A percentile compares a stretch with the other conserved stretches of the same genome.
Conservation (phyloP, 2,329 filamentous ascomycete genomes). For the Aspergillus aculeatinus region DNA sequence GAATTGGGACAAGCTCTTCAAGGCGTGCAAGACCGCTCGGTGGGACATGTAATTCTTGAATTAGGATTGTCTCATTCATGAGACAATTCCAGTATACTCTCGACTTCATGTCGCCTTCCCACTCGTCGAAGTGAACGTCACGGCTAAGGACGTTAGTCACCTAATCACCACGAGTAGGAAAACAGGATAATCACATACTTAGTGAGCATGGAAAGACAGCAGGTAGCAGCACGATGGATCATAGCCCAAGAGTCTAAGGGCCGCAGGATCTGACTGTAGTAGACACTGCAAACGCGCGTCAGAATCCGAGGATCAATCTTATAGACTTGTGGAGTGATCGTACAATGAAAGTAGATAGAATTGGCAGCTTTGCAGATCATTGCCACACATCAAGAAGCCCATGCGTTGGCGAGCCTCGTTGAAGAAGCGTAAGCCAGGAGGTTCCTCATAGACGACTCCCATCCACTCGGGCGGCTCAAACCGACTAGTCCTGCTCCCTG, state of each 20-base stretch:
- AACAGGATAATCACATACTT: conserved; percentile 31
- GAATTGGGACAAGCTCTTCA: conserved; percentile 54
- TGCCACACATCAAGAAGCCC: conserved; percentile 53
- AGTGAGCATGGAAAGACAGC: conserved; percentile 50
- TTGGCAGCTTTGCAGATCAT: conserved; percentile 52
- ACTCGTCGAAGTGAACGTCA: conserved; percentile 48
- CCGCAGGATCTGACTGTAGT: conserved; percentile 53
- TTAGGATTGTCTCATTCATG: conserved; percentile 57
- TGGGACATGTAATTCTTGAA: conserved; percentile 55
- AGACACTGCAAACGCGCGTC: conserved; percentile 32
- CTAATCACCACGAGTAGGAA: not conserved
- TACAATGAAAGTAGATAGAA: conserved; percentile 53
- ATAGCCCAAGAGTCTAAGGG: conserved; percentile 56
- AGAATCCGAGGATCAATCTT: not conserved
- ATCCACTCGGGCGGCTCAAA: conserved; percentile 43
- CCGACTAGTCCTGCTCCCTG: conserved; percentile 34
- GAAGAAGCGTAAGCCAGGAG: conserved; percentile 53
- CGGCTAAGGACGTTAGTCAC: conserved; percentile 26
- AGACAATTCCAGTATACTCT: conserved; percentile 57
- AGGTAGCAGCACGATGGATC: conserved; percentile 52
- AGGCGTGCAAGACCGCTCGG: conserved; percentile 52
- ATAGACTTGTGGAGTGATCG: conserved; percentile 7
- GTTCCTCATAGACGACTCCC: conserved; percentile 39
- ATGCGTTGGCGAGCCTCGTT: conserved; percentile 55
- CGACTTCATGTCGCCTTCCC: conserved; percentile 58